Base-by-base conservation (phyloP, 2,329 filamentous ascomycete genomes). In the Mycosphaerella arachidis region DNA sequence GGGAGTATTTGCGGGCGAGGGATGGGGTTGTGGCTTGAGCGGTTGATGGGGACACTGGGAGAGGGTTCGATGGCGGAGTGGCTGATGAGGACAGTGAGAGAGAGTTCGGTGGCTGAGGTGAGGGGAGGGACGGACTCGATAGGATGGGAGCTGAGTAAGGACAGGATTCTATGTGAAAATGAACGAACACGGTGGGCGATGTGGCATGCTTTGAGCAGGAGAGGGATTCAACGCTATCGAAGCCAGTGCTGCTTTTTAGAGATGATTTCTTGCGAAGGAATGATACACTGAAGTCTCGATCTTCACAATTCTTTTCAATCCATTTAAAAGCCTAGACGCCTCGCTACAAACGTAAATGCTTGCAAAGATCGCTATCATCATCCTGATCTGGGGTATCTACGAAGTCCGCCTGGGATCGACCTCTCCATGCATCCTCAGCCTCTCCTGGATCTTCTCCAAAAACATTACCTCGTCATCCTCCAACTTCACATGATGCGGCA, bases 1-100 rank as follows among this genome's bases (percentile, higher is more conserved):
- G 91, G 81, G 84, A 86, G 53, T 99, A 99, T 71, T 79, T 96
- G 35, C 73, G 78, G 60, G 52, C 31, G 54, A 62, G 65, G 48
- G 65, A 67, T 48, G 58, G 58, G n/a, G 24, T 57, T 45, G 43
- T 50, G 56, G 60, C 57, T 35, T 63, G 31, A 54, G 35, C 8
- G n/a, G 12, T 29, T 9, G 52, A 3, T 24, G n/a, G n/a, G n/a
- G n/a, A n/a, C n/a, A n/a, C n/a, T n/a, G 27, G 31, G 40, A 7
- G 18, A 31, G 30, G 48, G 24, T 24, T 24, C 24, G 24, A 24
- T 24, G 24, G n/a, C n/a, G n/a, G 31, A 54, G 35, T 13, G n/a
- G 12, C 27, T 9, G 52, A 3, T 24, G n/a, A n/a, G n/a, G n/a
- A n/a, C n/a, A n/a, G n/a, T n/a, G 27, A 24, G 40, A 7, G 18